Percentiles rank a stretch among this genome's conserved stretches.
phyloP scores from a whole-genome alignment of 305 asterid genomes.

The Nicotiana rustica region DNA sequence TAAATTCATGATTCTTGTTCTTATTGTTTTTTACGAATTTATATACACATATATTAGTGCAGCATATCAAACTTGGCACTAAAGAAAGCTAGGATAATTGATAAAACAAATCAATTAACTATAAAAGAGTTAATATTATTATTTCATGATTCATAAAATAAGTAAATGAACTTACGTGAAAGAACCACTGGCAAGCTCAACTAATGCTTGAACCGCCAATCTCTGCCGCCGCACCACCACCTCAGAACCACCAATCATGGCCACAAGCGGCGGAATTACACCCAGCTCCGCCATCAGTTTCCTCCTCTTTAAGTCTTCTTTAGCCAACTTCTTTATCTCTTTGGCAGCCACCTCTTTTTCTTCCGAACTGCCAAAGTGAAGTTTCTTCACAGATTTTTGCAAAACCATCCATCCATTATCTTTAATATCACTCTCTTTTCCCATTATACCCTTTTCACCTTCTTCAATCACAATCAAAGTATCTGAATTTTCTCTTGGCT shows the following conservation, averaged over 20 bases:
- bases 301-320: constrained; percentile 57
- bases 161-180: constrained; percentile 64
- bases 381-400: constrained; percentile 72
- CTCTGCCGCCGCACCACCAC: constrained; percentile 62
- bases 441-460: constrained; percentile 33
- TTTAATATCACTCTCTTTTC: constrained; percentile 32
- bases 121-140: not conserved
- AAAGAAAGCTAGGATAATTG: not conserved
- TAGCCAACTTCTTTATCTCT: constrained; percentile 70
- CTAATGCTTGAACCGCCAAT: constrained; percentile 65
- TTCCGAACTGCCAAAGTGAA: constrained; percentile 84
- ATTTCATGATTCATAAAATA: constrained; percentile 8
- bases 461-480: constrained; percentile 36
- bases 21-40: not conserved
- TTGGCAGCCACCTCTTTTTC: constrained; percentile 75
- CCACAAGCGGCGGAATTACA: constrained; percentile 82
- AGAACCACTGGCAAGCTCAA: constrained; percentile 68
- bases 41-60: not conserved
- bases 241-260: constrained; percentile 61
- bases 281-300: constrained; percentile 90
- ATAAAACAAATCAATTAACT: not conserved
- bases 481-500: constrained; percentile 24
- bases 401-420: constrained; percentile 51
- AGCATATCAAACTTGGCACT: not conserved
- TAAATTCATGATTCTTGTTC: not conserved